Conservation (phyloP, 2,329 filamentous ascomycete species). For the Catunica adiposa region DNA sequence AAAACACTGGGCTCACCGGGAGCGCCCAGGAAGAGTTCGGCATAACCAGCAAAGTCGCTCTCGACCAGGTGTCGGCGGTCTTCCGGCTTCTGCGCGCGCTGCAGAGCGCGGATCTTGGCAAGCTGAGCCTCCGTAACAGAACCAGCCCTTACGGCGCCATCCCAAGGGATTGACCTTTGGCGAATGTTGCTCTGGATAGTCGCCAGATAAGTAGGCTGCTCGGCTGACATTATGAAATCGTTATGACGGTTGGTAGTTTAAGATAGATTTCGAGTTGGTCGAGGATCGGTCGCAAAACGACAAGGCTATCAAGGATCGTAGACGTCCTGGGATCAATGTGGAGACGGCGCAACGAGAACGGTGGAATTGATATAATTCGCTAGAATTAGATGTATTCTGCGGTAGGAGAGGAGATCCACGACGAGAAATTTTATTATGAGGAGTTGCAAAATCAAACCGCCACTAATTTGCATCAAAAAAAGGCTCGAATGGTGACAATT, state of each 20-base stretch:
- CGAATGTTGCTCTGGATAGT: conserved; percentile 96
- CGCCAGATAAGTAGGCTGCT: conserved; percentile 69
- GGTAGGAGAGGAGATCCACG: no score
- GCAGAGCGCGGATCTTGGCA: conserved; percentile 88
- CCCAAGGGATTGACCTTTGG: conserved; percentile 90
- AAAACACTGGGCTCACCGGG: conserved; percentile 56
- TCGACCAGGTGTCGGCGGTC: conserved; percentile 72
- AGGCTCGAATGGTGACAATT: no score
- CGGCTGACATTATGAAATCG: conserved; percentile 55
- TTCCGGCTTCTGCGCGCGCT: conserved; percentile 79
- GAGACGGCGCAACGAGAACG: neutral
- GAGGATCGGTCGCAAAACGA: neutral
- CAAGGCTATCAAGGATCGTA: conserved; percentile 7
- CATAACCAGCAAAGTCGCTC: conserved; percentile 63
- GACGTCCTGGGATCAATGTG: neutral
- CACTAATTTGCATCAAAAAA: no score
- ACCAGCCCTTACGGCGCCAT: conserved; percentile 82
- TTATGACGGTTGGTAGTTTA: neutral
- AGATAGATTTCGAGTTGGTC: neutral
- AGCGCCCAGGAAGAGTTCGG: conserved; percentile 60
- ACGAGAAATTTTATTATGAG: no score
- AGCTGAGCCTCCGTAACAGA: conserved; percentile 89
- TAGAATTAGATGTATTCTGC: no score
- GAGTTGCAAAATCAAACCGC: no score
- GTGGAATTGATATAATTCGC: neutral